Conservation (phyloP, 2,329 filamentous ascomycete species). For the Fusarium floridanum region DNA sequence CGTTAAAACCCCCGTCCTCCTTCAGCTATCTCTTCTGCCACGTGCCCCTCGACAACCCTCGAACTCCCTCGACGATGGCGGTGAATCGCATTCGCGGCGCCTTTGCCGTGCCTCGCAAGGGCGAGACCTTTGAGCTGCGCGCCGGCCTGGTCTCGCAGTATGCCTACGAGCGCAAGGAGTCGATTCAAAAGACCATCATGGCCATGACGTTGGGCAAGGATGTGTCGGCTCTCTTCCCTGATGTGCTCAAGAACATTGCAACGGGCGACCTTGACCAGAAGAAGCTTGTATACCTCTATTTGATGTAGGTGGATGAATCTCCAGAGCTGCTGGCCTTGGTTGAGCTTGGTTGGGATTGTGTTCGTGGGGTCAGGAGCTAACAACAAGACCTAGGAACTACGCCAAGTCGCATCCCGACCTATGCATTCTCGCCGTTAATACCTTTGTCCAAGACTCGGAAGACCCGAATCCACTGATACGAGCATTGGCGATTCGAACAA, state of each 20-base stretch:
- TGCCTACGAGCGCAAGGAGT: conserved; percentile 98
- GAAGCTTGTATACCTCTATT: conserved; percentile 98
- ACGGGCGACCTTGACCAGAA: conserved; percentile 96
- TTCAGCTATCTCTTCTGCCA: conserved; percentile 15
- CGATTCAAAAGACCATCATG: conserved; percentile 99
- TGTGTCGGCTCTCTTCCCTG: conserved; percentile 95
- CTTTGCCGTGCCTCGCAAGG: conserved; percentile 93
- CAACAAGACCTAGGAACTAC: conserved; percentile 80
- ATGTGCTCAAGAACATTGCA: conserved; percentile 98
- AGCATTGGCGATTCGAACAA: conserved; percentile 95
- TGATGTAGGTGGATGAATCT: conserved; percentile 78
- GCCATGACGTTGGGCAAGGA: conserved; percentile 99
- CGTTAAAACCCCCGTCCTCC: conserved; percentile 18
- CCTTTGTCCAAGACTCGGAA: conserved; percentile 98
- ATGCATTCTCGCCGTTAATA: conserved; percentile 98
- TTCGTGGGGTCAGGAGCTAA: conserved; percentile 24
- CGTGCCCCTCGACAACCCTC: conserved; percentile 43
- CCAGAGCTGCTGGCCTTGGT: neutral
- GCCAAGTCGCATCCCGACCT: conserved; percentile 98
- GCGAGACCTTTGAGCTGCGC: conserved; percentile 97
- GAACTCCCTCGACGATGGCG: conserved; percentile 73
- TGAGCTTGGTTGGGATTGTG: conserved; percentile 9
- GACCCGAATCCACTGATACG: conserved; percentile 96
- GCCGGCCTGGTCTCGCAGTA: conserved; percentile 98
- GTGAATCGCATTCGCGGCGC: conserved; percentile 96